These are phyloP conservation scores for Paragyromitra xinjiangensis DNA, from an alignment of 495 filamentous ascomycete genomes.

Conservation along the genomic window DNA sequence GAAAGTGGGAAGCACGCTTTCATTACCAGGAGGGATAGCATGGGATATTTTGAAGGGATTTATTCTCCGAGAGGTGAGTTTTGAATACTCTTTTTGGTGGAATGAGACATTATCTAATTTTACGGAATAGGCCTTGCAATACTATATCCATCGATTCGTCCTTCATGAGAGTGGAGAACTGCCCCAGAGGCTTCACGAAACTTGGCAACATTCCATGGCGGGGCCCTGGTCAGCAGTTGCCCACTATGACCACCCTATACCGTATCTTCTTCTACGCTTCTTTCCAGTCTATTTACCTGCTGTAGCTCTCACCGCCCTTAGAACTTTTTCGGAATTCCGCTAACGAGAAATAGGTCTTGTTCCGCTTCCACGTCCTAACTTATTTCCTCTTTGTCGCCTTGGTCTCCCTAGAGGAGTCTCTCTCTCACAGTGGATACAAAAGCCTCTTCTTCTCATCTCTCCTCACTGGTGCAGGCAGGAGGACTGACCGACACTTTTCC, in stretches of 20 bases:
- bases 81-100: background rate
- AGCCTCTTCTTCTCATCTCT: conserved; percentile 74
- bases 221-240: conserved; percentile 73
- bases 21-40: conserved; percentile 69
- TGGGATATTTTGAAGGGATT: conserved; percentile 66
- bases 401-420: conserved; percentile 77
- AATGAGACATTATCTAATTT: background rate
- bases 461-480: conserved; percentile 75
- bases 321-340: background rate
- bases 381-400: conserved; percentile 75
- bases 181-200: conserved; percentile 64
- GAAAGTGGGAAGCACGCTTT: conserved; percentile 67
- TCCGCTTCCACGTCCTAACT: conserved; percentile 79
- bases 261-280: conserved; percentile 73
- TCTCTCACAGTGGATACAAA: conserved; percentile 80
- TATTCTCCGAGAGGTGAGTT: conserved; percentile 66
- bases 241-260: conserved; percentile 83
- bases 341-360: conserved; percentile 57
- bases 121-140: conserved; percentile 59
- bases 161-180: conserved; percentile 66
- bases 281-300: conserved; percentile 79
- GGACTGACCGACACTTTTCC: conserved; percentile 74
- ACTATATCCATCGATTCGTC: conserved; percentile 75
- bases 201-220: conserved; percentile 71
- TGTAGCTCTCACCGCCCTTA: conserved; percentile 11